Evolutionary conservation across 2,329 filamentous ascomycete species (phyloP).

Genomic region (Blumeria graminis): DNA sequence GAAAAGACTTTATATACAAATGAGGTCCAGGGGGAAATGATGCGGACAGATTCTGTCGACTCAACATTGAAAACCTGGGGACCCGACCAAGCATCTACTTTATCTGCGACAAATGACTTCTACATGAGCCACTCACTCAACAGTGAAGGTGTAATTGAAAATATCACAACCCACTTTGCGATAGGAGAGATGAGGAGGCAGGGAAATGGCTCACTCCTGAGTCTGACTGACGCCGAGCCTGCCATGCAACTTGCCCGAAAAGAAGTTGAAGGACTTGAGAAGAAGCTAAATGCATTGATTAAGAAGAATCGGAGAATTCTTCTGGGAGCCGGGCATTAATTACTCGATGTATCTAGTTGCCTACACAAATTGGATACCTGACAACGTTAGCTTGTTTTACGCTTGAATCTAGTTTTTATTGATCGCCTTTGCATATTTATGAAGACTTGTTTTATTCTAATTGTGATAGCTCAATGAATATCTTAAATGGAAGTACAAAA

Average conservation of each 20-base stretch:
- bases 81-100: constrained; percentile 3
- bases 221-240: constrained; percentile 36
- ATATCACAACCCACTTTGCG: constrained; percentile 14
- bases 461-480: no score
- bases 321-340: constrained; percentile 17
- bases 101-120: constrained; percentile 6
- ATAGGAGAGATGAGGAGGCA: constrained; percentile 10
- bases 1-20: constrained; percentile 16
- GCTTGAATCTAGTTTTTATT: no score
- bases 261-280: constrained; percentile 38
- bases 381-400: no score
- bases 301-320: constrained; percentile 33
- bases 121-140: constrained; percentile 6
- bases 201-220: constrained; percentile 23
- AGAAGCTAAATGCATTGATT: constrained; percentile 32
- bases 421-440: no score
- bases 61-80: constrained; percentile 12
- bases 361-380: background rate
- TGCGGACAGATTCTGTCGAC: constrained; percentile 7
- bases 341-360: background rate
- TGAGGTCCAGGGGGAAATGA: constrained; percentile 11
- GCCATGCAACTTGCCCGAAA: constrained; percentile 25
- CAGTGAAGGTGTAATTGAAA: constrained; percentile 14
- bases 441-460: no score
- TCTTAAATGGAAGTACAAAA: no score